phyloP scores from a whole-genome alignment of 345 rosid species.

The Gossypium rotundifolium region DNA sequence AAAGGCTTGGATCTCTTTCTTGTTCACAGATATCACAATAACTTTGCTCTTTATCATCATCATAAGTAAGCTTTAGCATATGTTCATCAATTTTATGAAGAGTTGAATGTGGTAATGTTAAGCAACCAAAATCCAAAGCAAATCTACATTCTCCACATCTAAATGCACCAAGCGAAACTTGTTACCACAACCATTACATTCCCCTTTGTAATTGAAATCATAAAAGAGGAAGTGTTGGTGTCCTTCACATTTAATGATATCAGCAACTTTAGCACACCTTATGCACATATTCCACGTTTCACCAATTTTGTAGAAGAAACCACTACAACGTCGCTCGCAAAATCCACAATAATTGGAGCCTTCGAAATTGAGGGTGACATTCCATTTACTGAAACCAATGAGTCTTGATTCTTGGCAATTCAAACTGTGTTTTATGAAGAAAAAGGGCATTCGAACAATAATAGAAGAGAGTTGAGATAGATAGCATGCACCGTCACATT shows the following conservation, averaged over 20 bases:
- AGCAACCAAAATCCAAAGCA: too few species aligned
- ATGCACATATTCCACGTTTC: rapidly evolving
- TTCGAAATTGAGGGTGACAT: rapidly evolving
- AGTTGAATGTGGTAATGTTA: too few species aligned
- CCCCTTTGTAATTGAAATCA: background rate
- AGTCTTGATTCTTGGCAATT: background rate
- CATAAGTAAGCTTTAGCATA: too few species aligned
- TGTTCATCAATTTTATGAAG: too few species aligned
- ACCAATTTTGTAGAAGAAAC: background rate
- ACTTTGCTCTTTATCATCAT: too few species aligned
- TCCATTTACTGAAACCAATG: background rate
- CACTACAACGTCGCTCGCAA: rapidly evolving
- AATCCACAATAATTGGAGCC: rapidly evolving
- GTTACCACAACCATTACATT: background rate
- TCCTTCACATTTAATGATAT: background rate
- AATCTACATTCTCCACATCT: too few species aligned
- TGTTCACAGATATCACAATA: too few species aligned
- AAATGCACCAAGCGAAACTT: rapidly evolving
- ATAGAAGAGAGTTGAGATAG: too few species aligned
- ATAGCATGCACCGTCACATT: too few species aligned
- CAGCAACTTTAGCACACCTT: background rate
- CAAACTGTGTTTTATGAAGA: background rate
- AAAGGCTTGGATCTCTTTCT: too few species aligned
- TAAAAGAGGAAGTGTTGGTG: background rate
- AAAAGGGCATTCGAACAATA: too few species aligned